Conservation (phyloP, 2,329 filamentous ascomycete species). For the Pyrenochaeta sp. region DNA sequence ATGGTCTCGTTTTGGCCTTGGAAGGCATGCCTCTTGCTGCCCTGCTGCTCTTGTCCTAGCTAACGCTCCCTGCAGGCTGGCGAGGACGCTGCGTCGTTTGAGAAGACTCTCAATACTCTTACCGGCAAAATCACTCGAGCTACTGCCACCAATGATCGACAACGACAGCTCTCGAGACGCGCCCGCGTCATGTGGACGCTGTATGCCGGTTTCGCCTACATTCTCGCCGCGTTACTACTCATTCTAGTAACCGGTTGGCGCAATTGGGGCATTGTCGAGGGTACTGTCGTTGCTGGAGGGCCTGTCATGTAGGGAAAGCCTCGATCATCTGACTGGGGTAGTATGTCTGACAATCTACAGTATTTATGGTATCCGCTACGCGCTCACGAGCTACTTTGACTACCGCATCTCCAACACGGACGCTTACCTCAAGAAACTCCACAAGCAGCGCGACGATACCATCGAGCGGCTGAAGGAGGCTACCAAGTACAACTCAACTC, state of each 20-base stretch:
- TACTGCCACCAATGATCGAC: conserved; percentile 74
- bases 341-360: conserved; percentile 56
- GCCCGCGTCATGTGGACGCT: conserved; percentile 87
- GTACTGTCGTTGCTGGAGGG: conserved; percentile 77
- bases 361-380: conserved; percentile 78
- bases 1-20: conserved; percentile 90
- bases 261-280: conserved; percentile 79
- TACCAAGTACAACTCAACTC: conserved; percentile 94
- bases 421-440: conserved; percentile 73
- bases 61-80: conserved; percentile 65
- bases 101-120: conserved; percentile 85
- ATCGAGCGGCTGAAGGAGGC: conserved; percentile 95
- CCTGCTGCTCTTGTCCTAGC: conserved; percentile 3
- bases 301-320: conserved; percentile 81
- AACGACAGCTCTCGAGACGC: conserved; percentile 76
- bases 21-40: conserved; percentile 19
- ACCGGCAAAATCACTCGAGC: conserved; percentile 81
- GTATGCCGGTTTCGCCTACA: conserved; percentile 88
- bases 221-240: conserved; percentile 83
- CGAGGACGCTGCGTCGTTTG: conserved; percentile 87
- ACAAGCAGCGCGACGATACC: conserved; percentile 81
- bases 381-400: conserved; percentile 75
- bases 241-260: conserved; percentile 84
- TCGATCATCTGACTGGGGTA: background rate
- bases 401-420: conserved; percentile 78